Percentiles rank a stretch among this genome's conserved stretches.
phyloP scores from a whole-genome alignment of 352 stramenopile species.

The Pythium dissimile region DNA sequence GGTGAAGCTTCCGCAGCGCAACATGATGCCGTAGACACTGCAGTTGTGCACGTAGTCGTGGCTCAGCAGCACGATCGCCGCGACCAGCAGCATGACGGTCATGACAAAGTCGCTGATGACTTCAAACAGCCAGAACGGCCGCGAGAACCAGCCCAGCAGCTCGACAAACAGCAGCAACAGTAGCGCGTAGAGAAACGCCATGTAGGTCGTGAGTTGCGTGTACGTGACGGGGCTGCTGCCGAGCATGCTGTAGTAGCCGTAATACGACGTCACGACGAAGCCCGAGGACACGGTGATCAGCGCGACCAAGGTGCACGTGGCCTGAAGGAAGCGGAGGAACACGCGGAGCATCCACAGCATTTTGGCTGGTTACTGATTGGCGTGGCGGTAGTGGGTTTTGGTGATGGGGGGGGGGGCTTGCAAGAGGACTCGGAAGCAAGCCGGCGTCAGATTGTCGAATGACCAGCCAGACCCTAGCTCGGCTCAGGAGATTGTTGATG shows the following conservation, averaged over 20 bases:
- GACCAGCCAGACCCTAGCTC: not conserved
- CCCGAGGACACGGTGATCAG: constrained; percentile 52
- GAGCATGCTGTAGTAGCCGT: constrained; percentile 70
- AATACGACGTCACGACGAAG: constrained; percentile 62
- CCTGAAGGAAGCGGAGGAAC: constrained; percentile 62
- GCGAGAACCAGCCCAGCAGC: constrained; percentile 33
- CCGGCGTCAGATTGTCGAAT: not conserved
- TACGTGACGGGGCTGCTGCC: constrained; percentile 55
- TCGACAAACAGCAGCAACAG: constrained; percentile 51
- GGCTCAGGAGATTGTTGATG: not conserved
- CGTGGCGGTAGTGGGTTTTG: not conserved
- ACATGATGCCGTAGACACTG: constrained; percentile 62
- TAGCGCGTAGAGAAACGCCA: constrained; percentile 56
- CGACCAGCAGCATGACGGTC: constrained; percentile 51
- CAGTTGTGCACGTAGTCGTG: constrained; percentile 68
- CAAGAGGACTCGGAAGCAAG: not conserved
- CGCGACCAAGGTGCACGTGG: constrained; percentile 49
- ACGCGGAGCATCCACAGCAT: constrained; percentile 35
- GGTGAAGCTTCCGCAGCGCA: constrained; percentile 50
- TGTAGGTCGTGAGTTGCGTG: constrained; percentile 60
- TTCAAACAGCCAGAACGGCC: constrained; percentile 40
- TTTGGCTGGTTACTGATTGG: constrained; percentile 28
- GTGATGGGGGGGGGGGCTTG: too few relatives aligned
- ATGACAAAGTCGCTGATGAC: constrained; percentile 52
- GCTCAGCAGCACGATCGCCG: constrained; percentile 61